Evolutionary conservation across 2,329 filamentous ascomycete species (phyloP), one percentile per base, ranked within the genome.

Genomic region (Apiospora rasikravindrae): DNA sequence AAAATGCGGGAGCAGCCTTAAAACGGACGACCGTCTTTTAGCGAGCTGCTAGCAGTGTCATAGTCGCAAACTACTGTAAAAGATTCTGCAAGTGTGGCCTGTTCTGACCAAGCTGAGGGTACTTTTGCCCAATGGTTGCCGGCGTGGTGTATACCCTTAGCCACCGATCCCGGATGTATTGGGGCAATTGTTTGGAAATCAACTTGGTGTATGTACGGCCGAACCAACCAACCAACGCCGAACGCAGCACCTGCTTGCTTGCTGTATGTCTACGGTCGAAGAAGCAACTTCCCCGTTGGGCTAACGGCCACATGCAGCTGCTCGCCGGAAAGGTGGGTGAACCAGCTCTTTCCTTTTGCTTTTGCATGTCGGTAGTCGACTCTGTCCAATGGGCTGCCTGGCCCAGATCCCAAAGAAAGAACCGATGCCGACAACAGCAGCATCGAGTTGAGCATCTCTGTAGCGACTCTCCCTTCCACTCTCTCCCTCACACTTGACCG

Each of bases 281-380:
- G 57, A 64, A 40, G 57, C 57, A 64, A 64, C 57, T 64, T 33
- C 57, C 57, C 57, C 19, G 57, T 64, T 64, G 57, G 33, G 57
- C 57, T 40, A 64, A 64, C 22, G 57, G 57, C 57, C 57, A 29
- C 33, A 64, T 64, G 57, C 57, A 64, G 57, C 57, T n/a, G 22
- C 57, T 64, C 57, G 57, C 33, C 57, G 57, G 40, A 64, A 64
- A 64, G 57, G 57, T 64, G 57, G 57, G 57, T 40, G 57, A 40
- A 37, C 57, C 57, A 37, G 57, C 33, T 40, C 57, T 40, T 40
- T 64, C 33, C 33, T 64, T 69, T 44, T 37, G 44, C 10, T 69
- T 49, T 49, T n/a, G 67, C 67, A 69, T 69, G 37, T 49, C 67
- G 67, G 67, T 37, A 69, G 67, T 69, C 44, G 67, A 33, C 26